Evolutionary conservation across 352 stramenopile genomes (phyloP).

Genomic region (Phytophthora sojae): DNA sequence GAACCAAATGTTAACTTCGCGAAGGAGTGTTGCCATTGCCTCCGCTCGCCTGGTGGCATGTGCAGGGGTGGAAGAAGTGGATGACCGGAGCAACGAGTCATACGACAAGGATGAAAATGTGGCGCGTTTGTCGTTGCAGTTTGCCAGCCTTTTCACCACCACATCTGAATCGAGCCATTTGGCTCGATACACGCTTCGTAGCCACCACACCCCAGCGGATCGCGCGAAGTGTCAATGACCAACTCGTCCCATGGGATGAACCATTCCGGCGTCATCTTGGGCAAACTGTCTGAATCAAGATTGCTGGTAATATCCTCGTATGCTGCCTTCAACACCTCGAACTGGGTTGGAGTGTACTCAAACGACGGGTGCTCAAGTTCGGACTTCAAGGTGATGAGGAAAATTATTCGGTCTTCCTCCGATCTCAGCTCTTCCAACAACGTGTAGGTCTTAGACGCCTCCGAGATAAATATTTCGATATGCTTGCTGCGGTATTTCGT

Average conservation of each 20-base stretch:
- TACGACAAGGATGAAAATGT: background rate
- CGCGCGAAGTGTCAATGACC: background rate
- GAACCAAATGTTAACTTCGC: conserved; percentile 22
- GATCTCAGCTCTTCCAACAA: conserved; percentile 4
- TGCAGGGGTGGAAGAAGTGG: background rate
- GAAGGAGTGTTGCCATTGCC: conserved; percentile 1
- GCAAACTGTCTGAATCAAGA: background rate
- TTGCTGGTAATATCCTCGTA: conserved; percentile 1
- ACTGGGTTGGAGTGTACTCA: background rate
- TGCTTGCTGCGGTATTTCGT: background rate
- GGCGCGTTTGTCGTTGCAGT: background rate
- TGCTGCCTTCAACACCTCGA: background rate
- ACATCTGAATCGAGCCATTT: conserved; percentile 11
- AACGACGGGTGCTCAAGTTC: background rate
- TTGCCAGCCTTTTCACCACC: background rate
- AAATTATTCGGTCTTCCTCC: background rate
- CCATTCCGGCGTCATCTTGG: conserved; percentile 1
- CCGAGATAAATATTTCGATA: conserved; percentile 1
- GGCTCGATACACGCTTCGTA: conserved; percentile 6
- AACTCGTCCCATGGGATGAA: conserved; percentile 12
- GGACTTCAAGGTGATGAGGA: background rate
- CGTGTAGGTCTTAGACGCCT: background rate
- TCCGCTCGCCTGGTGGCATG: background rate
- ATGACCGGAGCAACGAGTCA: background rate
- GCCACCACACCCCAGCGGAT: background rate